phyloP scores from a whole-genome alignment of 306 rosid species.

The Fragaria vesca region DNA sequence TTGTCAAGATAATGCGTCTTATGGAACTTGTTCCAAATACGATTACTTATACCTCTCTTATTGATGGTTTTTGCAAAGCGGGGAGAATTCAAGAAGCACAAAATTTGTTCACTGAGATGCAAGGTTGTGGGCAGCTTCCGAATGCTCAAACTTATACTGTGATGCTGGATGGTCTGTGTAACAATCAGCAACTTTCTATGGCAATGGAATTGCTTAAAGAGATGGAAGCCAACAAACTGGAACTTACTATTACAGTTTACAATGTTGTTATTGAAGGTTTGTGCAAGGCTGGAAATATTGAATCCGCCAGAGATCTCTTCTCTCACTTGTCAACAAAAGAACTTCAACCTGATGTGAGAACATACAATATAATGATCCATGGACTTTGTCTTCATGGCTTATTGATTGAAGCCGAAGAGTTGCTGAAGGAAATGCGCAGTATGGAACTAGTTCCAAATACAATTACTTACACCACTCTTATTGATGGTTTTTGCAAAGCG shows the following conservation, averaged over 20 bases:
- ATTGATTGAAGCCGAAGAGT: not conserved
- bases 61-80: not conserved
- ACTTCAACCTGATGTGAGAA: not conserved
- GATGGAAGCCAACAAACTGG: not conserved
- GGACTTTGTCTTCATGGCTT: not conserved
- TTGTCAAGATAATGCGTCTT: not conserved
- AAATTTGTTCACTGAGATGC: not conserved
- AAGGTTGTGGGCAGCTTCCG: not conserved
- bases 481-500: not conserved
- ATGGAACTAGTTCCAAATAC: not conserved
- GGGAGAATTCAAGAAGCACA: not conserved
- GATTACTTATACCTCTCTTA: not conserved
- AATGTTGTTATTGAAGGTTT: not conserved
- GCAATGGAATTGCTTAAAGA: not conserved
- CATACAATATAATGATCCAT: not conserved
- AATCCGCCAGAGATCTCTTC: not conserved
- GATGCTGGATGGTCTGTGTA: not conserved
- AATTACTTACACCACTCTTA: not conserved
- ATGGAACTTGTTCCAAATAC: not conserved
- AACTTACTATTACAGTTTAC: not conserved
- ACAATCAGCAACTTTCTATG: not conserved
- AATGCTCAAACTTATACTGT: not conserved
- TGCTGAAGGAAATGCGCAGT: not conserved
- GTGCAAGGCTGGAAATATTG: not conserved
- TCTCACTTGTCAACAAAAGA: not conserved